phyloP scores from a whole-genome alignment of 1,284 basidiomycete genomes.

The Hortiboletus rubellus region DNA sequence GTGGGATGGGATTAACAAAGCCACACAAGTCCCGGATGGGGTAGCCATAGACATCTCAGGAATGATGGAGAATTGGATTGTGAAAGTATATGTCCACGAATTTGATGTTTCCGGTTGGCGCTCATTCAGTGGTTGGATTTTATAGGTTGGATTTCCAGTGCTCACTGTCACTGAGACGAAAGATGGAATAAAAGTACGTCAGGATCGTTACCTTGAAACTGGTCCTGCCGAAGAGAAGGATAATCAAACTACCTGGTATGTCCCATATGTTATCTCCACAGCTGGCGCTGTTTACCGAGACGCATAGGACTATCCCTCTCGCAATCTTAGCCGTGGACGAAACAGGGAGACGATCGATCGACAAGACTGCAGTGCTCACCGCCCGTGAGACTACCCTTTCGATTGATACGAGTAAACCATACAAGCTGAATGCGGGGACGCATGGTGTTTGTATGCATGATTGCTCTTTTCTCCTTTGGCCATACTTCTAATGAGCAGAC shows the following conservation, averaged over 20 bases:
- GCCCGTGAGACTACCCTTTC: slow-evolving; percentile 70
- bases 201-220: slow-evolving; percentile 92
- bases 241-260: slow-evolving; percentile 88
- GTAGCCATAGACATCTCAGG: slow-evolving; percentile 64
- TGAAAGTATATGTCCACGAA: slow-evolving; percentile 53
- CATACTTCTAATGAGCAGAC: background rate
- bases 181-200: slow-evolving; percentile 73
- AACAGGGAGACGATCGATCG: slow-evolving; percentile 58
- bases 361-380: slow-evolving; percentile 68
- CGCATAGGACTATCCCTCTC: slow-evolving; percentile 74
- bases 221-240: slow-evolving; percentile 79
- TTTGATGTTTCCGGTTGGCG: background rate
- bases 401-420: slow-evolving; percentile 69
- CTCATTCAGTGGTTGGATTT: slow-evolving; percentile 1
- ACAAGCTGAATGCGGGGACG: slow-evolving; percentile 90
- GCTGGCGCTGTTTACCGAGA: background rate
- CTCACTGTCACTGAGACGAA: slow-evolving; percentile 80
- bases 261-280: background rate
- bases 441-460: slow-evolving; percentile 79
- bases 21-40: slow-evolving; percentile 50
- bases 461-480: background rate
- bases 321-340: slow-evolving; percentile 66
- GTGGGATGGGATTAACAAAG: slow-evolving; percentile 84
- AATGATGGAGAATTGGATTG: slow-evolving; percentile 93
- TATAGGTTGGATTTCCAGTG: slow-evolving; percentile 82